Conservation (phyloP, 176 grass and related monocot genomes). For the Musa beccarii region DNA sequence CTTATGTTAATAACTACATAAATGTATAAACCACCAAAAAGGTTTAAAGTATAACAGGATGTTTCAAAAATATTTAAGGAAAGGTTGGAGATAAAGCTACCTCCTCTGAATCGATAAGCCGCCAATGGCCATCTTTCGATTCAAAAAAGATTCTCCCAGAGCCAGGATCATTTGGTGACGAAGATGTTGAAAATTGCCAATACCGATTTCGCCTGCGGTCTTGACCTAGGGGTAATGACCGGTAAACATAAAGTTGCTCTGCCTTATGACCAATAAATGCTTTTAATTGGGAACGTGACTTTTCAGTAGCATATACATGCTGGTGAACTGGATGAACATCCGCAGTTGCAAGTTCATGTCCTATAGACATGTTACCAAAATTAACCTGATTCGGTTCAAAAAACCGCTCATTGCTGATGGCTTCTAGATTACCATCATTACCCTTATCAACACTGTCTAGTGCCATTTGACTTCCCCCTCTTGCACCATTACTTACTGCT, state of each 20-base stretch:
- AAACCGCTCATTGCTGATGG: slow-evolving; percentile 27
- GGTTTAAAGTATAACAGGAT: neutral
- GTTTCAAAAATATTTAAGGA: neutral
- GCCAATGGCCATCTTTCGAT: slow-evolving; percentile 71
- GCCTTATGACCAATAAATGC: slow-evolving; percentile 71
- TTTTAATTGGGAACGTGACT: slow-evolving; percentile 79
- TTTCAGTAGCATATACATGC: slow-evolving; percentile 60
- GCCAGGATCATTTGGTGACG: slow-evolving; percentile 81
- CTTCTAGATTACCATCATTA: slow-evolving; percentile 32
- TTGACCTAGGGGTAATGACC: slow-evolving; percentile 85
- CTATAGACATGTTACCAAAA: slow-evolving; percentile 26
- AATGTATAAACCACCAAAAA: neutral
- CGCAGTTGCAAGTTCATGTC: slow-evolving; percentile 27
- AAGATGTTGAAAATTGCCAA: slow-evolving; percentile 84
- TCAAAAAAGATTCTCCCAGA: slow-evolving; percentile 93
- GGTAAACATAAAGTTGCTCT: slow-evolving; percentile 79
- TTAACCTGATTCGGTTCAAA: slow-evolving; percentile 33
- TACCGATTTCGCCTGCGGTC: slow-evolving; percentile 87
- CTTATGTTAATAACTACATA: neutral
- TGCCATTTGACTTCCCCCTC: slow-evolving; percentile 25
- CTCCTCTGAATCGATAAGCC: slow-evolving; percentile 80
- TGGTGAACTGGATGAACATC: slow-evolving; percentile 50
- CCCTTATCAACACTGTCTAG: slow-evolving; percentile 30
- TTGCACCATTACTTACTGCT: slow-evolving; percentile 39
- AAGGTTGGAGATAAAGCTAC: slow-evolving; percentile 27